Evolutionary conservation across 2,329 filamentous ascomycete genomes (phyloP), one percentile per base, ranked within the genome.

Genomic region (Epichloe baconii): DNA sequence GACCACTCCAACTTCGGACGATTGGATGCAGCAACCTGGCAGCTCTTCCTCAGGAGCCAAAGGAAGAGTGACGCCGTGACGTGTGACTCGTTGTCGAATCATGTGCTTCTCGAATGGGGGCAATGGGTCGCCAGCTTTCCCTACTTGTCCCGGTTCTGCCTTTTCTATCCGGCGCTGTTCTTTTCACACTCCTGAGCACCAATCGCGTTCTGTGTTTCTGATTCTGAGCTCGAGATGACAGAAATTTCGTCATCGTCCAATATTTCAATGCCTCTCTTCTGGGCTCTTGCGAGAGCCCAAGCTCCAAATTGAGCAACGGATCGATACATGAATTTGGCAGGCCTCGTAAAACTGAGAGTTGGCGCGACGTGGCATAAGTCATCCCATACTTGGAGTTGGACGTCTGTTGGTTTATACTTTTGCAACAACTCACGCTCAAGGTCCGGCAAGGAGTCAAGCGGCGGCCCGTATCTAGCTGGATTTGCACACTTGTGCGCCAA

Each of bases 381-480:
- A 52, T 97, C 91, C 90, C 91, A 97, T 1, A 97, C 84, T 64
- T 97, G 93, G 2, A 98, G 75, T 63, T 96, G 89, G 0, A 97
- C 91, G 59, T 95, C 80, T 0, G 93, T 98, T 0, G 89, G 87
- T 52, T 81, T 80, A 66, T 88, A 94, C 55, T 76, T 81, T 37
- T 75, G 71, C 15, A 93, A 61, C 12, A 74, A 67, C 4, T 76
- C 74, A 19, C 75, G 75, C 31, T 83, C 82, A 53, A 76, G 73
- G 38, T 83, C 77, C 36, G 83, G 74, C 54, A 93, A 70, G 43
- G 80, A 74, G 0, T 73, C 72, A 38, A 85, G 76, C 0, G 78
- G 74, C 0, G 87, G 86, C 0, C 85, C 78, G 59, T 95, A 97
- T 53, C 80, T 78, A 23, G 76, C 64, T 0, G 93, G 93, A 57